Conservation (phyloP, 805 yeast genomes). For the Wickerhamiella spandovensis region DNA sequence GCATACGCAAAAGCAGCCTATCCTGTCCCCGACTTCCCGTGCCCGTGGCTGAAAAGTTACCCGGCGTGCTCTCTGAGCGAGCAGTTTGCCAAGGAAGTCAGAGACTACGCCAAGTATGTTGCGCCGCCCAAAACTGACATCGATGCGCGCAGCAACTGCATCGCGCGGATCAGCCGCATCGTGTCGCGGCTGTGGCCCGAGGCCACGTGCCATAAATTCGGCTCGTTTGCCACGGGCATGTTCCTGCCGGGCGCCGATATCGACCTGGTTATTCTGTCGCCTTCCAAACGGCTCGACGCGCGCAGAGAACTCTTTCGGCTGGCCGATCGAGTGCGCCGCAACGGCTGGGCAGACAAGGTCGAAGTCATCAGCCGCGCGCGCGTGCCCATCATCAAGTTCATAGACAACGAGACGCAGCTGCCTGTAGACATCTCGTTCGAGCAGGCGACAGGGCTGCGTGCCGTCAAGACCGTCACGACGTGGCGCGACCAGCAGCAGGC, state of each 20-base stretch:
- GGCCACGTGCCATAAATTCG: constrained; percentile 74
- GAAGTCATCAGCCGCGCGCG: constrained; percentile 83
- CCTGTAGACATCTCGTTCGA: constrained; percentile 88
- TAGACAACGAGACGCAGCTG: constrained; percentile 54
- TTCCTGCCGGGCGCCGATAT: constrained; percentile 93
- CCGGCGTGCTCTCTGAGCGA: constrained; percentile 36
- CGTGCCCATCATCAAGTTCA: constrained; percentile 88
- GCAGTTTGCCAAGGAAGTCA: constrained; percentile 77
- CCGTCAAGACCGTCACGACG: constrained; percentile 60
- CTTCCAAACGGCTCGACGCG: constrained; percentile 41
- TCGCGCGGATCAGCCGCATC: constrained; percentile 42
- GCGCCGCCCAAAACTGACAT: constrained; percentile 75
- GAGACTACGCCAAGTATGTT: constrained; percentile 70
- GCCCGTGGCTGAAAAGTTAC: neutral
- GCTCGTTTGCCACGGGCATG: constrained; percentile 86
- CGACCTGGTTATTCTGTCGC: constrained; percentile 75
- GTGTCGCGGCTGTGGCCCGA: constrained; percentile 56
- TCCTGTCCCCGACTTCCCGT: constrained; percentile 4
- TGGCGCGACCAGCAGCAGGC: constrained; percentile 73
- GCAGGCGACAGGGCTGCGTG: constrained; percentile 64
- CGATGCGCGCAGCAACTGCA: constrained; percentile 48
- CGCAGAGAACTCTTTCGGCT: constrained; percentile 56
- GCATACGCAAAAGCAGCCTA: constrained; percentile 3
- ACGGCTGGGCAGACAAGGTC: constrained; percentile 48
- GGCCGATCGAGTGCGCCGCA: constrained; percentile 51